Conservation (phyloP, 768 basidiomycete genomes). For the Termitomyces sp. region DNA sequence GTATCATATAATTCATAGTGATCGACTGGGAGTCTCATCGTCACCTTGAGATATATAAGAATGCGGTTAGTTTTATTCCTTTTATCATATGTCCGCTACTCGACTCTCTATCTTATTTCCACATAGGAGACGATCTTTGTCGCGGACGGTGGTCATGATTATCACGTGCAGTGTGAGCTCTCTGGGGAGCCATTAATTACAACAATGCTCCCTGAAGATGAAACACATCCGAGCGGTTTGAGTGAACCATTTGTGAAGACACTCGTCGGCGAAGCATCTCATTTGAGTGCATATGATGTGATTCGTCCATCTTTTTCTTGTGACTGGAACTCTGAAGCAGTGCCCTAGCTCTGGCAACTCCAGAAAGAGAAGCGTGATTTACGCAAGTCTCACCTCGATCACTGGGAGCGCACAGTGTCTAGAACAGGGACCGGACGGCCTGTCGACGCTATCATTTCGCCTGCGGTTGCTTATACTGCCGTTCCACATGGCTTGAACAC, state of each 20-base stretch:
- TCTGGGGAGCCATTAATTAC: slow-evolving; percentile 57
- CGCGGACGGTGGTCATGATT: slow-evolving; percentile 53
- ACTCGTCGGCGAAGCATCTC: slow-evolving; percentile 41
- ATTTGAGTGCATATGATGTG: slow-evolving; percentile 42
- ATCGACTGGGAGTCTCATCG: slow-evolving; percentile 61
- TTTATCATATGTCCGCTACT: not conserved
- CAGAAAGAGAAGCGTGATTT: slow-evolving; percentile 49
- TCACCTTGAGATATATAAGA: slow-evolving; percentile 48
- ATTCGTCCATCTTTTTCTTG: slow-evolving; percentile 3
- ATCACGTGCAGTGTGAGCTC: slow-evolving; percentile 34
- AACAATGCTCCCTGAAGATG: slow-evolving; percentile 43
- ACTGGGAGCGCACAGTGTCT: slow-evolving; percentile 52
- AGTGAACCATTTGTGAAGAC: slow-evolving; percentile 41
- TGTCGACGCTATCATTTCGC: slow-evolving; percentile 70
- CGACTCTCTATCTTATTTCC: slow-evolving; percentile 9
- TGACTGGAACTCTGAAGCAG: slow-evolving; percentile 4
- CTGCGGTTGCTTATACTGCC: slow-evolving; percentile 57
- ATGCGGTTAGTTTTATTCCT: slow-evolving; percentile 26
- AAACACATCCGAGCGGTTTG: slow-evolving; percentile 22
- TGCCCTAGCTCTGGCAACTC: slow-evolving; percentile 58
- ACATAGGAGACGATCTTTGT: slow-evolving; percentile 45
- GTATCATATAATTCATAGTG: slow-evolving; percentile 33
- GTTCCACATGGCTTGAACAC: slow-evolving; percentile 59
- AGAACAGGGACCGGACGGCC: slow-evolving; percentile 64
- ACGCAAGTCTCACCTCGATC: slow-evolving; percentile 58